Evolutionary conservation across 306 rosid genomes (phyloP), one percentile per base, ranked within the genome.

Genomic region (Acacia melanoxylon): DNA sequence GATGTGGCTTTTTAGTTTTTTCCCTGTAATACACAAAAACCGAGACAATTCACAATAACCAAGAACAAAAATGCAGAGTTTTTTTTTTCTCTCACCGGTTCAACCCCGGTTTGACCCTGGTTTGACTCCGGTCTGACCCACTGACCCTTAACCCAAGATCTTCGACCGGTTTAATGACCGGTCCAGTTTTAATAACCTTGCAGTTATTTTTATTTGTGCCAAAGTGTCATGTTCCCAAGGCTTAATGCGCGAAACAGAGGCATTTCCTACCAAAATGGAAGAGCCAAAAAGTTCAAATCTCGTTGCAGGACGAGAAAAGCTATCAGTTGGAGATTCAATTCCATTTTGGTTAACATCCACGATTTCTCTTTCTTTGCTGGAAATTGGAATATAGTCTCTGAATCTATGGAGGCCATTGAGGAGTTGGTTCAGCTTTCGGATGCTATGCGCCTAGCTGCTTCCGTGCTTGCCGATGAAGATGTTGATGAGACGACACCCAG

Each of bases 401-500:
- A n/a, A 63, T 65, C 78, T 12, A 95, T 95, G 99, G 99, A 95
- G 77, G 97, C 96, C 81, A 91, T 95, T 86, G 97, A 92, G 62
- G 99, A 95, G 85, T 83, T 95, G 87, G 52, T 25, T 31, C 93
- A 92, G 85, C 94, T 93, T 7, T 92, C 99, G 12, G 98, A 93
- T 75, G 89, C 97, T 59, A 95, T 95, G 98, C 97, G 91, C 41
- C 99, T 93, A 81, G 96, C 94, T 42, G 63, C 93, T 20, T 90
- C 97, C 66, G 74, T 95, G 48, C 97, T 93, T 75, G 96, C 99
- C 77, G 98, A 95, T 83, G 97, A 93, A 80, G 99, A 93, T 77
- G 85, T 93, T 44, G 97, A 95, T 76, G 92, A 89, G 52, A 29
- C 61, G 33, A 85, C 88, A 3, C 63, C 79, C 17, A 85, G 92